Percentiles rank a stretch among this genome's conserved stretches.
phyloP scores from a whole-genome alignment of 441 rosid species.

The Pelargonium cotyledonis region DNA sequence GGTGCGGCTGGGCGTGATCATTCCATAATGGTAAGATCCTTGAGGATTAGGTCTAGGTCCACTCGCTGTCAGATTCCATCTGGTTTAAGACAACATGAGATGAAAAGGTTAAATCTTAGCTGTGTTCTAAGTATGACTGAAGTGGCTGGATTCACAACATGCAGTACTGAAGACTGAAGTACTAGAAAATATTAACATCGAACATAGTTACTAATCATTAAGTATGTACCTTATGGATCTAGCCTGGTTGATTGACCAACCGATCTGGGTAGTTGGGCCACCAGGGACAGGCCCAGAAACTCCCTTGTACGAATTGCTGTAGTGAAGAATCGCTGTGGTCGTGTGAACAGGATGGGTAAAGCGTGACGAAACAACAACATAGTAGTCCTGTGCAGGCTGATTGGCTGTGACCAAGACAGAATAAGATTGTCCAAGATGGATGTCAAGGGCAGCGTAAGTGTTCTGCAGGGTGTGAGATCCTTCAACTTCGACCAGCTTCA shows the following conservation, averaged over 20 bases:
- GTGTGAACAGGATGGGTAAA: constrained; percentile 53
- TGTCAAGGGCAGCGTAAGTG: constrained; percentile 62
- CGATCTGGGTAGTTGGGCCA: constrained; percentile 73
- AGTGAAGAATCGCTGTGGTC: constrained; percentile 58
- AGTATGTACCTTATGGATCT: constrained; percentile 69
- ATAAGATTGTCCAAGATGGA: constrained; percentile 87
- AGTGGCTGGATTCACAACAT: too few species aligned
- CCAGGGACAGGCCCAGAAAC: constrained; percentile 72
- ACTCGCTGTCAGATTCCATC: constrained; percentile 61
- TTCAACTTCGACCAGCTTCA: constrained; percentile 88
- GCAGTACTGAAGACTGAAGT: too few species aligned
- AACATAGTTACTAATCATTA: not conserved
- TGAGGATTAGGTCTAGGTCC: constrained; percentile 74
- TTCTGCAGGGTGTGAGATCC: constrained; percentile 84
- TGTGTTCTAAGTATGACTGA: too few species aligned
- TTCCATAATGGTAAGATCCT: constrained; percentile 70
- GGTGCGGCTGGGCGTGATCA: constrained; percentile 40
- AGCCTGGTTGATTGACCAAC: constrained; percentile 90
- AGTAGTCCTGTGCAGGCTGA: constrained; percentile 71
- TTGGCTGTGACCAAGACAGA: constrained; percentile 82
- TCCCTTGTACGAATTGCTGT: constrained; percentile 58
- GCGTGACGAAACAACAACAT: constrained; percentile 73
- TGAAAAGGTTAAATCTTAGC: too few species aligned
- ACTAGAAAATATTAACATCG: too few species aligned
- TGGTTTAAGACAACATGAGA: constrained; percentile 16